A percentile compares a stretch with the other conserved stretches of the same genome.
phyloP scores from a whole-genome alignment of 2,329 filamentous ascomycete genomes.

The Colletotrichum sp. region DNA sequence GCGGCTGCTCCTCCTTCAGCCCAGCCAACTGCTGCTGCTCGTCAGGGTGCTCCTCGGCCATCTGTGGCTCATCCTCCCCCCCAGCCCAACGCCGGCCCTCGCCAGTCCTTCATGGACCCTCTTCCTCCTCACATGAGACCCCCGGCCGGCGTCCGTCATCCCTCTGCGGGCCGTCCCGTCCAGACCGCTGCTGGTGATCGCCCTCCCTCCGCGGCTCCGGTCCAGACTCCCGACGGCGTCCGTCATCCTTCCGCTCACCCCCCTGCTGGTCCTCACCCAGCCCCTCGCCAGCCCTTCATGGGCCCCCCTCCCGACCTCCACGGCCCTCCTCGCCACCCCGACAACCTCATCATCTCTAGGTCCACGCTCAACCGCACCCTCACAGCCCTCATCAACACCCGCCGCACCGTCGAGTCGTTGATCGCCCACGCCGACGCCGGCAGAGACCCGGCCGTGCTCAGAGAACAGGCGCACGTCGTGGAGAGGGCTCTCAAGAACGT shows the following conservation, averaged over 20 bases:
- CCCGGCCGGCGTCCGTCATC: neutral
- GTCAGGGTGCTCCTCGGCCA: neutral
- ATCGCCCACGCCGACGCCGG: neutral
- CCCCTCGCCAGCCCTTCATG: neutral
- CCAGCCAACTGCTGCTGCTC: neutral
- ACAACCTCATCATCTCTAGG: neutral
- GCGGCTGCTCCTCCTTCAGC: neutral
- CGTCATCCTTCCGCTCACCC: rapidly evolving
- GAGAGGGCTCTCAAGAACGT: neutral
- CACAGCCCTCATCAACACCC: neutral
- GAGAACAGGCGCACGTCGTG: neutral
- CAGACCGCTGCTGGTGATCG: neutral
- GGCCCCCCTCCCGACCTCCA: neutral
- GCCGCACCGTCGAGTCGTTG: rapidly evolving
- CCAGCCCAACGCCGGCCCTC: neutral
- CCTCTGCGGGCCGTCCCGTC: neutral
- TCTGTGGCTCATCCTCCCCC: neutral
- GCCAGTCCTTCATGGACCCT: too few species aligned
- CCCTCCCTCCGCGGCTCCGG: too few species aligned
- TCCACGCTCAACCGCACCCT: neutral
- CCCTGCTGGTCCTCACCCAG: neutral
- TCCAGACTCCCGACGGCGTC: too few species aligned
- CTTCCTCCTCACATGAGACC: neutral
- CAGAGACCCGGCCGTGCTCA: neutral
- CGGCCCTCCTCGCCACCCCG: neutral